Base-by-base conservation (phyloP, 2,329 filamentous ascomycete species). In the Fusarium sp. region DNA sequence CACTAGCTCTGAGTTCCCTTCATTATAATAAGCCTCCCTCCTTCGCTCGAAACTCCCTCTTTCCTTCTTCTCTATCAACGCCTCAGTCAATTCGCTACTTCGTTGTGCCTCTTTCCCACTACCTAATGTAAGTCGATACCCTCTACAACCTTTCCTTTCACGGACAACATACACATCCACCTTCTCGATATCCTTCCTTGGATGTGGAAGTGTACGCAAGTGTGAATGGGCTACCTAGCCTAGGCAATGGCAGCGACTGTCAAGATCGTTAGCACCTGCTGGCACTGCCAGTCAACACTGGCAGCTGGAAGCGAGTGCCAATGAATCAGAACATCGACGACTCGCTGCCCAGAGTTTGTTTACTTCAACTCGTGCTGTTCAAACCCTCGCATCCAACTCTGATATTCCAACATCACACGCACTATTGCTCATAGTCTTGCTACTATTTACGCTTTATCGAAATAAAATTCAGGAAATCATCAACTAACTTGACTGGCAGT, bases 1-100 rank as follows among this genome's bases (percentile, higher is more conserved):
- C 42, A 56, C 66, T 54, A 52, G 62, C 53, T 65, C 39, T 49
- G 53, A 33, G 48, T 54, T 63, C 63, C 67, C 57, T 69, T 70
- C 38, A 68, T 70, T 70, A 70, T 70, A 70, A 70, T 68, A 73
- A 69, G 67, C 64, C 67, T 66, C 60, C 42, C 54, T 68, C 69
- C 53, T 55, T 52, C 61, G 53, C 57, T 31, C 21, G 35, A 53
- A n/a, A 58, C 44, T 57, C 42, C 23, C 42, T 50, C 54, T 24
- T 59, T 29, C 42, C 44, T 68, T 64, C 41, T 44, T 70, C 67
- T 70, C 57, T 33, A 70, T 68, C 67, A 70, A 70, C 67, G 67
- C 56, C 59, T 63, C 63, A 66, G 67, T 70, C 67, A 70, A 70
- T 48, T 70, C 60, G 26, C 56, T 63, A 70, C 54, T 37, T 66